These are phyloP conservation scores for Vaccinium corymbosum DNA, from an alignment of 148 eudicot genomes.

Conservation along the genomic window DNA sequence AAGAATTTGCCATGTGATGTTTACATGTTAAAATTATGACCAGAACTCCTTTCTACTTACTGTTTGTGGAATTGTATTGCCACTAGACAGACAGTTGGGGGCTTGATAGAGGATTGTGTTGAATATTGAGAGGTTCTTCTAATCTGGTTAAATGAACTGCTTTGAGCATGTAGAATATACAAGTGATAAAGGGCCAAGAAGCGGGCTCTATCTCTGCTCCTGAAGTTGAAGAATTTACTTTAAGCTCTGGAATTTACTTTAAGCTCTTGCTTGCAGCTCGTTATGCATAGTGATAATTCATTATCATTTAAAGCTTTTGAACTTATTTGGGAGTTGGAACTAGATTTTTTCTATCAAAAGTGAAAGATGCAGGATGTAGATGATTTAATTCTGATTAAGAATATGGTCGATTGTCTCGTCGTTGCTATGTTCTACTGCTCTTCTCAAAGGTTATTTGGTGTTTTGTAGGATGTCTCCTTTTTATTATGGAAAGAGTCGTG, in stretches of 20 bases:
- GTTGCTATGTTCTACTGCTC: neutral
- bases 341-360: neutral
- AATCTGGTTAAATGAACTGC: neutral
- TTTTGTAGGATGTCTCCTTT: slow-evolving; percentile 80
- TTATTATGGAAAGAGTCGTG: slow-evolving; percentile 95
- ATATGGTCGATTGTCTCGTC: slow-evolving; percentile 9
- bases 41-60: neutral
- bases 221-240: too few species aligned
- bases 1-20: neutral
- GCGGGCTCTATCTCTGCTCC: neutral
- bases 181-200: neutral
- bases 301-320: neutral
- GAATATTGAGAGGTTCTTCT: neutral
- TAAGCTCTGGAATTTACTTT: too few species aligned
- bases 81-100: neutral
- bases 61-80: neutral
- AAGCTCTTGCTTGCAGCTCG: neutral
- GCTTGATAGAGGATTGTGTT: neutral
- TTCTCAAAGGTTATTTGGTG: slow-evolving; percentile 15
- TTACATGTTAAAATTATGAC: neutral
- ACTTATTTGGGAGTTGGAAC: neutral
- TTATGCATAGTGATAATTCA: neutral
- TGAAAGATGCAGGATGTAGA: slow-evolving; percentile 5
- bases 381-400: neutral
- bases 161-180: too few species aligned